Evolutionary conservation across 768 basidiomycete species (phyloP), one percentile per base, ranked within the genome.

Genomic region (Suillus americanus): DNA sequence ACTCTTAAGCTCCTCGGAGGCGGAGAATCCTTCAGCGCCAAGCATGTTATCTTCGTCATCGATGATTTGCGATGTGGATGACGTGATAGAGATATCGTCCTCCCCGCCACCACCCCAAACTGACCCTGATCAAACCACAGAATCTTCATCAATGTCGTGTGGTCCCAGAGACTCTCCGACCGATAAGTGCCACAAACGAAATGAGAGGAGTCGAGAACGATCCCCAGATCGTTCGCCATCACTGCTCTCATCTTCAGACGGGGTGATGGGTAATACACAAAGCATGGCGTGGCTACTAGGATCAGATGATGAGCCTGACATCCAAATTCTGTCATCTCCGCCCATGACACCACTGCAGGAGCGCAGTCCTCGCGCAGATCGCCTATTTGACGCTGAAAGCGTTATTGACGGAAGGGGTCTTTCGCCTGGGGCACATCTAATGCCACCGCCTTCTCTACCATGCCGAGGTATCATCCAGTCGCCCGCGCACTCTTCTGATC

Each of bases 261-360:
- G 61, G 20, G 28, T 50, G 61, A 64, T 38, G 35, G 55, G 50
- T 16, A 65, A 62, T 20, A 72, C 78, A 43, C 73, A 80, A 56
- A 81, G 81, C 68, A 87, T 90, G 77, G 82, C 85, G 2, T 90
- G 89, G 89, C 77, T 91, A 25, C 73, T 90, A 12, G 87, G 86
- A 30, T 88, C 87, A 63, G 88, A 89, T 60, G 88, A 82, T n/a
- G 80, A 89, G 53, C 80, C 79, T 12, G 78, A 80, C 51, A 77
- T 88, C 67, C 79, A 81, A 64, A 82, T 88, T 45, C 57, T 84
- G n/a, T 77, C 79, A 59, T 87, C 87, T 25, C 81, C 87, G 3
- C 86, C 86, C 10, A 48, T 73, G 33, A 16, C 37, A 63, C 63
- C 64, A 55, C 62, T 62, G 65, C 61, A 56, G 65, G 61, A 61